phyloP scores from a whole-genome alignment of 2,329 filamentous ascomycete genomes.

The Xylariaceae sp. region DNA sequence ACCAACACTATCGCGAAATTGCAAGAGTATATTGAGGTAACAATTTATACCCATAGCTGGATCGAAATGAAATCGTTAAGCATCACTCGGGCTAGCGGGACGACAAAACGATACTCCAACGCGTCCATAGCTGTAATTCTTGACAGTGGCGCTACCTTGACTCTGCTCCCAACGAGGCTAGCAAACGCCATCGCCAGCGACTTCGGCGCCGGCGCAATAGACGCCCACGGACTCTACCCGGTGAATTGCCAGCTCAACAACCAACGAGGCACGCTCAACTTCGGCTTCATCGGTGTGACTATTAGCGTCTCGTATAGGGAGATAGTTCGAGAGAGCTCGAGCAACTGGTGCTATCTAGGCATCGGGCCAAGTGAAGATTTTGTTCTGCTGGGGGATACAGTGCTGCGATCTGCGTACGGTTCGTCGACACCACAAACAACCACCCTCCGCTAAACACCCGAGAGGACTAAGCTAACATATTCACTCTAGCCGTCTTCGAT shows the following conservation, averaged over 20 bases:
- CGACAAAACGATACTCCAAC: conserved; percentile 35
- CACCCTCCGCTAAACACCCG: background rate
- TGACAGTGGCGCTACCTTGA: conserved; percentile 67
- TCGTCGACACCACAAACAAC: no score
- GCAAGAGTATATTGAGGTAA: background rate
- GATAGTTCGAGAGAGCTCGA: conserved; percentile 40
- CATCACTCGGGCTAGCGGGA: conserved; percentile 38
- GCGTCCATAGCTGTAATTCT: conserved; percentile 56
- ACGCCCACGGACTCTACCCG: conserved; percentile 42
- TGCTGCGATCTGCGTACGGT: conserved; percentile 54
- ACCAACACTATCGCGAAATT: background rate
- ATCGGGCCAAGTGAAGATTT: conserved; percentile 46
- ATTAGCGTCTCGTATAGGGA: conserved; percentile 49
- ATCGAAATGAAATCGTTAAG: conserved; percentile 44
- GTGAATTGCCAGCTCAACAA: conserved; percentile 43
- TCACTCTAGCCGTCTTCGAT: conserved; percentile 45
- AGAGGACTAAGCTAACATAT: background rate
- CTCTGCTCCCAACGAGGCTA: conserved; percentile 58
- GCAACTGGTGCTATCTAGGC: conserved; percentile 45
- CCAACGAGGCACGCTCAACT: conserved; percentile 44
- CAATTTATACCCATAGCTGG: conserved; percentile 35
- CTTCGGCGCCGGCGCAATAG: conserved; percentile 41
- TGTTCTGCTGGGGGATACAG: conserved; percentile 55
- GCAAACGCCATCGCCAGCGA: conserved; percentile 47
- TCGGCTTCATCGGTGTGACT: conserved; percentile 45